Evolutionary conservation across 306 rosid genomes (phyloP), one percentile per base, ranked within the genome.

Genomic region (Malus orientalis): DNA sequence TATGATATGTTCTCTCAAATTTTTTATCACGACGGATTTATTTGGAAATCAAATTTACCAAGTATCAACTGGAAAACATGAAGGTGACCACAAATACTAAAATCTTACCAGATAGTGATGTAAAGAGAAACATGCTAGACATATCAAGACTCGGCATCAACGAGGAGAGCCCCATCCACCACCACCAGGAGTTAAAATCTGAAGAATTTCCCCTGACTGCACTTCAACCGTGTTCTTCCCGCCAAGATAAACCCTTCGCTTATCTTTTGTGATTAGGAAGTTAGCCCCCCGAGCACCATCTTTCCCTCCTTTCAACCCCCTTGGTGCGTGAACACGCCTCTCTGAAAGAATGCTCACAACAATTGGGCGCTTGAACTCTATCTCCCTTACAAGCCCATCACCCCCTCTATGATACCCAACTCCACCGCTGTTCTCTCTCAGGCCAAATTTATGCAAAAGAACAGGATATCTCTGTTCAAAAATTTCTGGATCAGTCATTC

Each of bases 401-500:
- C 98, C 98, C 7, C 98, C 97, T 84, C 76, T 84, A 70, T 84
- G 96, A 75, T 85, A 22, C 68, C 97, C 98, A 23, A 54, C 81
- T 71, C 98, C 97, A 22, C 98, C 97, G 57, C 97, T 94, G 78
- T 88, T 87, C 79, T 75, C 87, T 81, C 97, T 85, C 6, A 94
- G 88, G 47, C 85, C 89, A 85, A 94, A 94, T 80, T 80, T 87
- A 80, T 84, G 96, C 83, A 94, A 74, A 77, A 90, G 67, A 67
- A 94, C 98, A 8, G 98, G 96, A 83, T 92, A 91, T 62, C 96
- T 86, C 91, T 94, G 93, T 86, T 92, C 96, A 18, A 94, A 86
- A 73, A 92, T 94, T 93, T 92, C 96, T 0, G 91, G 97, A 83
- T 94, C 97, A 42, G 98, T 92, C 95, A 94, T 94, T 74, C 93